phyloP scores from a whole-genome alignment of 345 rosid genomes.

The Rubroshorea leprosula region DNA sequence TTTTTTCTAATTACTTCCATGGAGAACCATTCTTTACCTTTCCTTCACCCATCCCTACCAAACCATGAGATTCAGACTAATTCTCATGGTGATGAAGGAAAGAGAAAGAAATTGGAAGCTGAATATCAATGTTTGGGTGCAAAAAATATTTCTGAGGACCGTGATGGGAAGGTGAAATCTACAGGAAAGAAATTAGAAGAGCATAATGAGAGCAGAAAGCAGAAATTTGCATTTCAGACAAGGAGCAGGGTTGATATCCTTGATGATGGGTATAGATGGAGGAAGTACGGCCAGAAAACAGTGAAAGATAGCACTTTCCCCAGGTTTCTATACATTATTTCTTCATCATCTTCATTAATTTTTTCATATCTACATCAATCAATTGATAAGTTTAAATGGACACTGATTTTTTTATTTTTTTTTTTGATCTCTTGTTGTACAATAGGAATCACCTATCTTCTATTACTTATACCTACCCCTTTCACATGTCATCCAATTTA shows the following conservation, averaged over 20 bases:
- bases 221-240: constrained; percentile 41
- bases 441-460: no score
- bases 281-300: constrained; percentile 44
- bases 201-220: constrained; percentile 21
- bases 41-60: constrained; percentile 9
- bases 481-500: no score
- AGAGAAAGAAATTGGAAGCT: constrained; percentile 4
- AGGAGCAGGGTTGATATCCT: constrained; percentile 41
- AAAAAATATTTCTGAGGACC: background rate
- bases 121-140: constrained; percentile 1
- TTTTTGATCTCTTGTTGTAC: no score
- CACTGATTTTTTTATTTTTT: no score
- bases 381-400: no score
- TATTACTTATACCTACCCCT: no score
- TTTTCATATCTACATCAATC: no score
- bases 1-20: background rate
- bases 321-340: constrained; percentile 19
- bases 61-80: background rate
- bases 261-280: constrained; percentile 51
- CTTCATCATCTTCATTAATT: no score
- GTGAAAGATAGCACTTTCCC: constrained; percentile 39
- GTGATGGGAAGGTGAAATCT: no score
- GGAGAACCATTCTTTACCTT: constrained; percentile 26
- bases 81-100: constrained; percentile 4
- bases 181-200: constrained; percentile 2